Percentiles rank a stretch among this genome's conserved stretches.
Evolutionary conservation across 345 rosid genomes (phyloP).

Genomic region (Bretschneidera sinensis): DNA sequence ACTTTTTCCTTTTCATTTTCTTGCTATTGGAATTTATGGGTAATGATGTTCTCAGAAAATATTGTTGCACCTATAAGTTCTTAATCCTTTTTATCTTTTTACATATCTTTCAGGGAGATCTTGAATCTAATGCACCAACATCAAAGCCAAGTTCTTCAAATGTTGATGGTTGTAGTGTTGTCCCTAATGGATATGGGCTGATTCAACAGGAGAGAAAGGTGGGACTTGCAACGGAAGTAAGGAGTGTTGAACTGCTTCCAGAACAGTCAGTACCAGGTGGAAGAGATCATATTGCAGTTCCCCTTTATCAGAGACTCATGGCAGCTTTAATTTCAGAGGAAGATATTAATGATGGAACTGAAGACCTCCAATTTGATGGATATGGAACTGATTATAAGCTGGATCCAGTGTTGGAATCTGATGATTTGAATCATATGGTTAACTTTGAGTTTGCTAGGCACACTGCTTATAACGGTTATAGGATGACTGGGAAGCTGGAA

Average conservation of each 20-base stretch:
- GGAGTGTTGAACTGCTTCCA: conserved; percentile 27
- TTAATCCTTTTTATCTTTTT: background rate
- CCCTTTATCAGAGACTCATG: conserved; percentile 74
- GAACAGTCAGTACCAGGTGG: conserved; percentile 28
- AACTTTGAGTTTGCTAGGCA: conserved; percentile 32
- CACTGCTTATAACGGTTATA: conserved; percentile 43
- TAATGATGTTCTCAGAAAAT: too few relatives aligned
- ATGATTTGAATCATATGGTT: conserved; percentile 41
- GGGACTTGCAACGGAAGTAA: conserved; percentile 19
- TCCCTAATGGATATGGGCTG: conserved; percentile 32
- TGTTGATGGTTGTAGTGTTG: conserved; percentile 18
- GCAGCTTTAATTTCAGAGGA: conserved; percentile 88
- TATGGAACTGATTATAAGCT: conserved; percentile 50
- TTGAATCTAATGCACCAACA: conserved; percentile 21
- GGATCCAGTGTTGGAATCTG: conserved; percentile 58
- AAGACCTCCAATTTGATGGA: conserved; percentile 44
- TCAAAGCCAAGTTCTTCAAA: conserved; percentile 22
- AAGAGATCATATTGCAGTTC: conserved; percentile 35
- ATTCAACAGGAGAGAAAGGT: conserved; percentile 26
- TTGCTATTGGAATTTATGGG: conserved; percentile 1
- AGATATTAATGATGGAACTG: conserved; percentile 38
- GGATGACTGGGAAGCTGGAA: conserved; percentile 40
- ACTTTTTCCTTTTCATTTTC: background rate
- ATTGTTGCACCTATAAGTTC: background rate
- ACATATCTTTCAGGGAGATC: conserved; percentile 37